Evolutionary conservation across 352 stramenopile species (phyloP), one percentile per base, ranked within the genome.

Genomic region (Pythium coloratum): DNA sequence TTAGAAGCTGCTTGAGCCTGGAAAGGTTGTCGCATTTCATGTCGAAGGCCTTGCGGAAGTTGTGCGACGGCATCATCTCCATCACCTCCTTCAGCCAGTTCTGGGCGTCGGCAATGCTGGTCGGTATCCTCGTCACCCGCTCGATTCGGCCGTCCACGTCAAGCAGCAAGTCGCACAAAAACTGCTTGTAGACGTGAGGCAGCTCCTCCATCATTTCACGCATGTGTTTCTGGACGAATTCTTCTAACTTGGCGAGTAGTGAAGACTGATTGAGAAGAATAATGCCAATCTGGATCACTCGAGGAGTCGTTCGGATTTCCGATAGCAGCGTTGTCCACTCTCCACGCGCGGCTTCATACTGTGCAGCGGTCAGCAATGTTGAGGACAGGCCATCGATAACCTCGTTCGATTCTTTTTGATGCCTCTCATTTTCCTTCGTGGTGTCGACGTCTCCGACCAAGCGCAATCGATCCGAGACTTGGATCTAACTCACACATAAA

Each of bases 91-190:
- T 57, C 12, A 92, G 49, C 84, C 84, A 92, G 9, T 56, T 24
- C 34, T 70, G 76, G 6, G 78, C 80, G 51, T 85, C 82, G 28
- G 62, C 44, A 6, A 92, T 71, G 10, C 59, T 89, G 0, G 69
- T 87, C 0, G 84, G 82, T 20, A 92, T 88, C 24, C 77, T 85
- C 9, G 79, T 90, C 12, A 90, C 72, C 13, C 72, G 71, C 6
- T 90, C 80, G n/a, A 90, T 81, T 1, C 73, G 63, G 18, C 71
- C 76, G 55, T 88, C 79, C 8, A 88, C 73, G 44, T 88, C 81
- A 6, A 61, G n/a, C 28, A 92, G 46, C 20, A 90, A 59, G 44
- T 75, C 76, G 3, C 59, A 58, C 6, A 90, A 51, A 32, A 89
- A 80, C 16, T 78, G 70, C 36, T 77, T 70, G 55, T 92, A 92